Evolutionary conservation across 2,329 filamentous ascomycete genomes (phyloP).

Genomic region (Rutstroemia sp.): DNA sequence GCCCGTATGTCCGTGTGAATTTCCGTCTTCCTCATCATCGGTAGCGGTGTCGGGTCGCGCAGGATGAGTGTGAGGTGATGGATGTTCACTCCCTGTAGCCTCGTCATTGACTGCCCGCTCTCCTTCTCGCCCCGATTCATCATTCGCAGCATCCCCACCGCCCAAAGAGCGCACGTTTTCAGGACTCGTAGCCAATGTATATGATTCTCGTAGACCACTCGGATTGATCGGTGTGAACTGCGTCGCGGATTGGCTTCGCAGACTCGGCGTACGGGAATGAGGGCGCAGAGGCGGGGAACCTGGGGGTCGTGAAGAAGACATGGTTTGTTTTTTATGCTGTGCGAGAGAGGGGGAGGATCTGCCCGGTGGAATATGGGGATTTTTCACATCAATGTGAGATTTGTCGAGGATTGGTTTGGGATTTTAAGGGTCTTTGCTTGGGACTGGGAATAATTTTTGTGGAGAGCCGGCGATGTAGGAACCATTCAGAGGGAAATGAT

Average conservation of each 20-base stretch:
- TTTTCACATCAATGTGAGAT: too few species aligned
- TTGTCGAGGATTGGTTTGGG: too few species aligned
- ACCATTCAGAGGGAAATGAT: too few species aligned
- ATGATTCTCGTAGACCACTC: slow-evolving; percentile 25
- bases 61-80: slow-evolving; percentile 19
- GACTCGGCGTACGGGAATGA: slow-evolving; percentile 1
- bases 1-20: slow-evolving; percentile 5
- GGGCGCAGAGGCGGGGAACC: background rate
- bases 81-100: background rate
- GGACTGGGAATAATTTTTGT: too few species aligned
- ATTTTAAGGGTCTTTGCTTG: too few species aligned
- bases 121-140: slow-evolving; percentile 9
- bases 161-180: slow-evolving; percentile 11
- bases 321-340: background rate
- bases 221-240: slow-evolving; percentile 20
- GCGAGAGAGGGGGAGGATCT: background rate
- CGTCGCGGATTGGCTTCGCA: slow-evolving; percentile 1
- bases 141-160: slow-evolving; percentile 11
- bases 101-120: background rate
- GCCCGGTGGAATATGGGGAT: background rate
- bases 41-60: slow-evolving; percentile 13
- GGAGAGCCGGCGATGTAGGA: too few species aligned
- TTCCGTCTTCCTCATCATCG: slow-evolving; percentile 13
- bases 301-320: slow-evolving; percentile 5
- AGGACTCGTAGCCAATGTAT: slow-evolving; percentile 21